A percentile compares a stretch with the other conserved stretches of the same genome.
Evolutionary conservation across 768 basidiomycete genomes (phyloP).

Genomic region (Mycena epipterygia): DNA sequence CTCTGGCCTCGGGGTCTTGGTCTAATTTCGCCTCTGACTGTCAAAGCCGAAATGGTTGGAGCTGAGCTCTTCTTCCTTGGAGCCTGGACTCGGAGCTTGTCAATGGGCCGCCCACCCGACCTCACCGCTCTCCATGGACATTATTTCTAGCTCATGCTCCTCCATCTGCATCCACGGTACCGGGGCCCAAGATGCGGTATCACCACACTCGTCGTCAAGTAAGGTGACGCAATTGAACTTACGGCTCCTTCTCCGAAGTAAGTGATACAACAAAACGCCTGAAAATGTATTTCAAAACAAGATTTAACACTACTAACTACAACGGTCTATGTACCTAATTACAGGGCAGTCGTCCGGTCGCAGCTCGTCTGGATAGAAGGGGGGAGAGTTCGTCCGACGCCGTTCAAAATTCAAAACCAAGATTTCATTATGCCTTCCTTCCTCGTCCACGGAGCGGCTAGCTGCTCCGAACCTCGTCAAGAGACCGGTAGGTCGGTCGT

Average conservation of each 20-base stretch:
- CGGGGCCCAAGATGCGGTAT: too few relatives aligned
- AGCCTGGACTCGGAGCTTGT: background rate
- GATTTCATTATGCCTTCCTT: conserved; percentile 14
- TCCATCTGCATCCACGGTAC: background rate
- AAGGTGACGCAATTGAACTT: background rate
- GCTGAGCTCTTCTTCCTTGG: background rate
- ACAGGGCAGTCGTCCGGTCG: conserved; percentile 31
- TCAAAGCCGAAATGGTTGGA: background rate
- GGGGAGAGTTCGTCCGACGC: background rate
- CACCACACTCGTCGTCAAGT: too few relatives aligned
- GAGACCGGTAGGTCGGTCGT: conserved; percentile 24
- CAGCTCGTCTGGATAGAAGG: background rate
- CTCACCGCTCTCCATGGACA: background rate
- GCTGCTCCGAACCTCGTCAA: conserved; percentile 27
- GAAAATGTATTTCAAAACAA: conserved; percentile 9
- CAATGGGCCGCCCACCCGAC: background rate
- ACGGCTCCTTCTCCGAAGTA: background rate
- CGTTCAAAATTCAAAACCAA: conserved; percentile 18
- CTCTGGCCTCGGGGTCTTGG: background rate
- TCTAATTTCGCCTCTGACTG: background rate
- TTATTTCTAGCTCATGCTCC: conserved; percentile 6
- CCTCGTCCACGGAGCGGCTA: conserved; percentile 2
- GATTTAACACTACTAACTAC: conserved; percentile 30
- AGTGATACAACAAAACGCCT: background rate
- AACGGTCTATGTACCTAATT: conserved; percentile 31